phyloP scores from a whole-genome alignment of 2,329 filamentous ascomycete species.

The Colletotrichum zoysiae region DNA sequence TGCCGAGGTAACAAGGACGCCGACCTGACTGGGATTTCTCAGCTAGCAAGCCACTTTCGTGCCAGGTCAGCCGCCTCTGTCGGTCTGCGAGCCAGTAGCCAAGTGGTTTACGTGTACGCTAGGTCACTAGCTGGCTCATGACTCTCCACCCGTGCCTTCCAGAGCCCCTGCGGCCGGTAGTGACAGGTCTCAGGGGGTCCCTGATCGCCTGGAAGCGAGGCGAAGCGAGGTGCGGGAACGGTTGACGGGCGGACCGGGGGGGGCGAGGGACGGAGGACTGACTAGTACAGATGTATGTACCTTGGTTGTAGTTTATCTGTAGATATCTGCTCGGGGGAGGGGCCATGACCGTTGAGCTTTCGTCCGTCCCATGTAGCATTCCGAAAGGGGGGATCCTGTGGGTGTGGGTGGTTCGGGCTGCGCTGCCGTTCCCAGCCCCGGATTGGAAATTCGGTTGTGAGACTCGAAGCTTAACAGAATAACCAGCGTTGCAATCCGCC shows the following conservation, averaged over 20 bases:
- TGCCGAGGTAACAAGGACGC: conserved; percentile 35
- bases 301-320: no score
- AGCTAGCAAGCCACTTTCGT: background rate
- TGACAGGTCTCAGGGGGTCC: conserved; percentile 13
- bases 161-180: background rate
- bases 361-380: conserved; percentile 7
- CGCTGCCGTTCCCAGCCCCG: conserved; percentile 7
- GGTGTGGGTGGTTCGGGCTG: background rate
- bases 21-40: background rate
- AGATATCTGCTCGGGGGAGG: background rate
- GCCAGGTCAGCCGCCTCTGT: no score
- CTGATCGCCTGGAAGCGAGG: conserved; percentile 9
- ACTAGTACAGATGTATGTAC: no score
- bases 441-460: conserved; percentile 1
- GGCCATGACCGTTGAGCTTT: conserved; percentile 2
- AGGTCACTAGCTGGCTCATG: no score
- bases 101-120: no score
- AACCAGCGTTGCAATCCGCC: background rate
- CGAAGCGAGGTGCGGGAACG: conserved; percentile 16
- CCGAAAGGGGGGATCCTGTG: background rate
- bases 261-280: background rate
- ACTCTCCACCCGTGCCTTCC: background rate
- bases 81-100: no score
- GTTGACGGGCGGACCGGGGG: background rate
- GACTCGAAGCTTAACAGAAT: background rate